These are phyloP conservation scores for Prototheca wickerhamii DNA, from an alignment of 163 green algal genomes.

Conservation along the genomic window DNA sequence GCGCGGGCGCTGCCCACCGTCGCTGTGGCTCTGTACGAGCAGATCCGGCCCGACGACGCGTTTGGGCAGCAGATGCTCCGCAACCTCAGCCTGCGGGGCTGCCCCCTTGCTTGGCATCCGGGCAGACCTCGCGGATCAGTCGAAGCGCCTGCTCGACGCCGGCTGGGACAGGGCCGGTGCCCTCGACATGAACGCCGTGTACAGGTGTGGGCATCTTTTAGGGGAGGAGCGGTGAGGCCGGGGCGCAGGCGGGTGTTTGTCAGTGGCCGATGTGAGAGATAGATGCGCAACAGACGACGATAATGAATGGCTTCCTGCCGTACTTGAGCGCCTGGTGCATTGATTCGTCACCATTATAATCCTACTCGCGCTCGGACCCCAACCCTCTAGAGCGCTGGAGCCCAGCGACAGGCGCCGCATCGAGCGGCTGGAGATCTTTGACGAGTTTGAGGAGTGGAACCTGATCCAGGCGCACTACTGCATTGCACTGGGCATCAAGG, in stretches of 20 bases:
- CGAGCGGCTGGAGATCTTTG: slow-evolving; percentile 86
- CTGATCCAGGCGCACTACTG: slow-evolving; percentile 88
- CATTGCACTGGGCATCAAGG: slow-evolving; percentile 66
- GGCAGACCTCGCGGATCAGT: slow-evolving; percentile 50
- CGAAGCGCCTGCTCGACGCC: slow-evolving; percentile 31
- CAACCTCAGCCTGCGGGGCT: slow-evolving; percentile 82
- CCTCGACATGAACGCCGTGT: background rate
- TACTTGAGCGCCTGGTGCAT: no score
- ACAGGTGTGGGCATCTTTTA: no score
- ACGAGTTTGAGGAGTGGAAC: slow-evolving; percentile 97
- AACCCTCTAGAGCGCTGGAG: slow-evolving; percentile 30
- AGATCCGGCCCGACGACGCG: slow-evolving; percentile 53
- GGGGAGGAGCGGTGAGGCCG: no score
- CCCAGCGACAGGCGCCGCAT: slow-evolving; percentile 43
- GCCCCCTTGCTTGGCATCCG: slow-evolving; percentile 67
- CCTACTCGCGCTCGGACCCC: background rate
- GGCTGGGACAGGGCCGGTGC: slow-evolving; percentile 47
- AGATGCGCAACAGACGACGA: no score
- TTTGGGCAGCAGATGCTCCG: slow-evolving; percentile 90
- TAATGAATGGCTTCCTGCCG: no score
- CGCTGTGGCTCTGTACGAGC: slow-evolving; percentile 61
- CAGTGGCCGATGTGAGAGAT: no score
- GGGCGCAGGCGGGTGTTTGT: no score
- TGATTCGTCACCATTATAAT: no score
- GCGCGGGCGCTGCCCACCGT: slow-evolving; percentile 32